These are phyloP conservation scores for Parsonsia alboflavescens DNA, from an alignment of 257 asterid species.

Conservation along the genomic window DNA sequence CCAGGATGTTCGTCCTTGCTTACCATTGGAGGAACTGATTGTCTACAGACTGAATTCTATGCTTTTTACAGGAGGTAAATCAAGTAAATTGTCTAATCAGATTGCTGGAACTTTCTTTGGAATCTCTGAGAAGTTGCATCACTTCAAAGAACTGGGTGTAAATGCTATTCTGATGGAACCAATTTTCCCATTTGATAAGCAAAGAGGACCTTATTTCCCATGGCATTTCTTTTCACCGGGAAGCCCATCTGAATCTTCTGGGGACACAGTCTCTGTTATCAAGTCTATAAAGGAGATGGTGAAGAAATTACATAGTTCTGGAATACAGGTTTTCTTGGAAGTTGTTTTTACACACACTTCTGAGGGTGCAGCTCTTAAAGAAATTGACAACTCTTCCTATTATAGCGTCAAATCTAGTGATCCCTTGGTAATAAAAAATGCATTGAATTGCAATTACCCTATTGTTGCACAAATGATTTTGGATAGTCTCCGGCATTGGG, in stretches of 20 bases:
- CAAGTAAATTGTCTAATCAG: slow-evolving; percentile 57
- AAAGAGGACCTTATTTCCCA: slow-evolving; percentile 76
- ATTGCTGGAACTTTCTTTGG: slow-evolving; percentile 66
- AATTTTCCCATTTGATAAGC: slow-evolving; percentile 59
- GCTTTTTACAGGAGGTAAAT: slow-evolving; percentile 55
- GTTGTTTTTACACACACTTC: slow-evolving; percentile 79
- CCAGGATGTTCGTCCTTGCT: slow-evolving; percentile 45
- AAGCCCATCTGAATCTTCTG: slow-evolving; percentile 38
- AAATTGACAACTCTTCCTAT: slow-evolving; percentile 51
- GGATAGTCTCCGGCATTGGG: slow-evolving; percentile 90
- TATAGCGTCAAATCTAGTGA: slow-evolving; percentile 28
- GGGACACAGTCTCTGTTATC: slow-evolving; percentile 30
- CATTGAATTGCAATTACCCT: slow-evolving; percentile 74
- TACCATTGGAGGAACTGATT: slow-evolving; percentile 65
- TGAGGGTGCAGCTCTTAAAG: slow-evolving; percentile 40
- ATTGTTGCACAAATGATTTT: slow-evolving; percentile 65
- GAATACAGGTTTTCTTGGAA: slow-evolving; percentile 81
- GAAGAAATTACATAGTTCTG: slow-evolving; percentile 59
- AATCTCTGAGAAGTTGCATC: slow-evolving; percentile 56
- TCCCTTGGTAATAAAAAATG: slow-evolving; percentile 28
- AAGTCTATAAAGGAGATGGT: slow-evolving; percentile 85
- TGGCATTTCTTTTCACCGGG: slow-evolving; percentile 71
- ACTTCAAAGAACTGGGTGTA: slow-evolving; percentile 77
- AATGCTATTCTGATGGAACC: slow-evolving; percentile 88
- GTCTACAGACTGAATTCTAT: slow-evolving; percentile 63